Evolutionary conservation across 2,329 filamentous ascomycete genomes (phyloP).

Genomic region (Neonectria ditissima): DNA sequence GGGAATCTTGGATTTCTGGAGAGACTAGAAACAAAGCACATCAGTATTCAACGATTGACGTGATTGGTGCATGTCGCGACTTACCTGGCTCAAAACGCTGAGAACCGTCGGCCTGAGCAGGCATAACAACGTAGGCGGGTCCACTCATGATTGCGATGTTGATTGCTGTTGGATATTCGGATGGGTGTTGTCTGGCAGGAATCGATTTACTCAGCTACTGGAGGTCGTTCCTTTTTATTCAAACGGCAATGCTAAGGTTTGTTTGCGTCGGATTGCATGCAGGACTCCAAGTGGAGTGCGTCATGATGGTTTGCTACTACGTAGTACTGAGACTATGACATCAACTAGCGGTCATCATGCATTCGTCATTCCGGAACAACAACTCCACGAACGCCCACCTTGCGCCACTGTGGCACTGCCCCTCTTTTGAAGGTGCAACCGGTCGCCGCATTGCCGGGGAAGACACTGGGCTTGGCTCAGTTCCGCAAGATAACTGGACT

Average conservation of each 20-base stretch:
- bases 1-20: background rate
- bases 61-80: background rate
- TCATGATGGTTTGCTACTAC: no score
- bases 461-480: background rate
- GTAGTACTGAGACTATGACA: background rate
- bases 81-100: conserved; percentile 4
- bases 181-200: background rate
- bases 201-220: background rate
- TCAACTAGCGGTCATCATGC: conserved; percentile 3
- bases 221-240: background rate
- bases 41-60: background rate
- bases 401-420: conserved; percentile 2
- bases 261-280: no score
- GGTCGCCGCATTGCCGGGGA: background rate
- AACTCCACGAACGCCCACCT: background rate
- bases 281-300: background rate
- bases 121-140: conserved; percentile 17
- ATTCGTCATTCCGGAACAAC: background rate
- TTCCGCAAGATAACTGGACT: no score
- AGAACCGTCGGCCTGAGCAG: conserved; percentile 16
- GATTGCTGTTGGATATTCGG: background rate
- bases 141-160: conserved; percentile 24
- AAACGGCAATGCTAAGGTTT: background rate
- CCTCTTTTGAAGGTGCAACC: background rate
- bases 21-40: background rate